Percentiles rank a stretch among this genome's conserved stretches.
Conservation (phyloP, 2,329 filamentous ascomycete species). For the Diaporthe destruens region DNA sequence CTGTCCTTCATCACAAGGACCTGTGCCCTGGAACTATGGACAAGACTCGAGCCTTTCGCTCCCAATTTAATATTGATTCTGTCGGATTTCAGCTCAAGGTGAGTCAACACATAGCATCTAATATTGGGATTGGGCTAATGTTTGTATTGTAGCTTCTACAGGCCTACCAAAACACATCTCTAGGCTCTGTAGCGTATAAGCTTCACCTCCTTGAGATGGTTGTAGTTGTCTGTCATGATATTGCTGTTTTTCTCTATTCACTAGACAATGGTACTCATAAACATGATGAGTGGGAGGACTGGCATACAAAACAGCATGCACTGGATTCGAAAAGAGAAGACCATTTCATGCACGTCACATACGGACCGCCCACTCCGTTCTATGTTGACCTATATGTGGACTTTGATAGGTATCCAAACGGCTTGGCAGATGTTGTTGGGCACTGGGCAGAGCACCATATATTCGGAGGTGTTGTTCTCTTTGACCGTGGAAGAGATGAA, state of each 20-base stretch:
- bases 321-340: constrained; percentile 45
- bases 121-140: neutral
- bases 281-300: constrained; percentile 42
- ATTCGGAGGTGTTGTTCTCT: constrained; percentile 47
- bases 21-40: constrained; percentile 39
- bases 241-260: constrained; percentile 47
- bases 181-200: constrained; percentile 46
- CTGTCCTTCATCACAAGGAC: constrained; percentile 18
- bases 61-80: constrained; percentile 29
- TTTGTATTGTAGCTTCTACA: constrained; percentile 44
- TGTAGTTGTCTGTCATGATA: constrained; percentile 48
- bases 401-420: constrained; percentile 49
- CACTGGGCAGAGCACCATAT: constrained; percentile 50
- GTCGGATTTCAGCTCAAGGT: constrained; percentile 3
- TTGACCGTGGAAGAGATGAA: constrained; percentile 36
- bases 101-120: neutral
- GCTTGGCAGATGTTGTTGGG: constrained; percentile 48
- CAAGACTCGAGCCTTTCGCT: constrained; percentile 29
- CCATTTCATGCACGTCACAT: constrained; percentile 16
- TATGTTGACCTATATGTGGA: constrained; percentile 46
- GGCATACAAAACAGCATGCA: constrained; percentile 3
- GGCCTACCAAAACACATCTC: constrained; percentile 45
- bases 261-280: constrained; percentile 44
- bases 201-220: constrained; percentile 50
- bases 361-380: constrained; percentile 47